A percentile compares a stretch with the other conserved stretches of the same genome.
These are phyloP conservation scores for Lachancea quebecensis DNA, from an alignment of 805 yeast species.

Conservation along the genomic window DNA sequence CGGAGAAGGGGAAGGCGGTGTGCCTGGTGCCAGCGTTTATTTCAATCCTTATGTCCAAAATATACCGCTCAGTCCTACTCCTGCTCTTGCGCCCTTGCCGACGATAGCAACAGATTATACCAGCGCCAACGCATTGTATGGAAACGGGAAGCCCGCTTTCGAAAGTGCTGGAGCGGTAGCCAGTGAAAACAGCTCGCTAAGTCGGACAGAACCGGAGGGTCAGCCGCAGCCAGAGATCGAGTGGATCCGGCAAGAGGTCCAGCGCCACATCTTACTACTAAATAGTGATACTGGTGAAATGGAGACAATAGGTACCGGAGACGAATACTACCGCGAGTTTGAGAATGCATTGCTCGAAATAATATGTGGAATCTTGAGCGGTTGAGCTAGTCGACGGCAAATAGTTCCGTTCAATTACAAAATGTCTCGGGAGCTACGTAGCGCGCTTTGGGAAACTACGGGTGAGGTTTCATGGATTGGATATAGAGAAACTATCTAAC, in stretches of 20 bases:
- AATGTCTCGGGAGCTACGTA: background rate
- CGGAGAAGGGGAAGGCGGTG: background rate
- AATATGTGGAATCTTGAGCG: conserved; percentile 11
- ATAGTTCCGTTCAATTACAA: background rate
- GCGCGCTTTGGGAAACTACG: background rate
- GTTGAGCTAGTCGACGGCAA: background rate
- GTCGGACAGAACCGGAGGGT: background rate
- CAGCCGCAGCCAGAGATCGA: conserved; percentile 5
- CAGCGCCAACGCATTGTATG: background rate
- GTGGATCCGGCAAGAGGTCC: conserved; percentile 7
- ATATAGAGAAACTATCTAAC: no score
- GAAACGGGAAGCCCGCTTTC: background rate
- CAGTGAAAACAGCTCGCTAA: background rate
- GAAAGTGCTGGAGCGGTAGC: background rate
- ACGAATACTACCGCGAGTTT: conserved; percentile 13
- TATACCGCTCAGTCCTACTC: background rate
- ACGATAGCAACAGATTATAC: background rate
- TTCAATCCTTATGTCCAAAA: background rate
- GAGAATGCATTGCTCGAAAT: conserved; percentile 13
- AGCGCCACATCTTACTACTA: conserved; percentile 7
- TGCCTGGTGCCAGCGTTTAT: background rate
- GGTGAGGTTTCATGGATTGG: no score
- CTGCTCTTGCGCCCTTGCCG: conserved; percentile 13
- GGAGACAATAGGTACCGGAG: conserved; percentile 10
- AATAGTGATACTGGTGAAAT: conserved; percentile 8